Evolutionary conservation across 1,139 yeast genomes (phyloP).

Genomic region (Suhomyces chickasaworum): DNA sequence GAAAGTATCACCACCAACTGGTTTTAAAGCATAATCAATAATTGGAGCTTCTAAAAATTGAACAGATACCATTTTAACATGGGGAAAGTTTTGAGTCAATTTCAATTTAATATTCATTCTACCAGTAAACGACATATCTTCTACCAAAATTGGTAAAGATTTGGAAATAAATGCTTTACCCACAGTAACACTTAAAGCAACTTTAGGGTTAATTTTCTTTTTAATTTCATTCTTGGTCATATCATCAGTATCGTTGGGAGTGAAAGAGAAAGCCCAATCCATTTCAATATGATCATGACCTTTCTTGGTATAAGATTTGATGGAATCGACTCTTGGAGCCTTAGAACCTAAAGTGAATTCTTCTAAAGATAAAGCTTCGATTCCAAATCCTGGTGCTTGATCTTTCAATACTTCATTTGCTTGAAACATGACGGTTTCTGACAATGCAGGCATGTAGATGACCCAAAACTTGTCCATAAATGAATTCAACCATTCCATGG

Average conservation of each 20-base stretch:
- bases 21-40: constrained; percentile 76
- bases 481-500: constrained; percentile 79
- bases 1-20: constrained; percentile 85
- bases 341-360: constrained; percentile 80
- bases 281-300: constrained; percentile 70
- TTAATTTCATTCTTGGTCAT: constrained; percentile 76
- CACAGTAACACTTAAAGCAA: constrained; percentile 73
- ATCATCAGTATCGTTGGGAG: constrained; percentile 79
- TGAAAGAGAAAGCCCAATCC: constrained; percentile 81
- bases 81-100: constrained; percentile 68
- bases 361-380: constrained; percentile 68
- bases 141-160: constrained; percentile 73
- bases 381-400: constrained; percentile 80
- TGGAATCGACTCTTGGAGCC: constrained; percentile 71
- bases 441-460: constrained; percentile 80
- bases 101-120: constrained; percentile 66
- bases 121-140: constrained; percentile 76
- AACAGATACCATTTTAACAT: constrained; percentile 67
- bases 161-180: constrained; percentile 80
- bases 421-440: constrained; percentile 70
- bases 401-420: constrained; percentile 68
- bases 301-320: constrained; percentile 68
- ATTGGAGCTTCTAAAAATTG: constrained; percentile 76
- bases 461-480: constrained; percentile 82
- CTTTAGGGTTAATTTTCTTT: constrained; percentile 74